Percentiles rank a stretch among this genome's conserved stretches.
Evolutionary conservation across 1,284 basidiomycete genomes (phyloP).

Genomic region (Irpex sp.): DNA sequence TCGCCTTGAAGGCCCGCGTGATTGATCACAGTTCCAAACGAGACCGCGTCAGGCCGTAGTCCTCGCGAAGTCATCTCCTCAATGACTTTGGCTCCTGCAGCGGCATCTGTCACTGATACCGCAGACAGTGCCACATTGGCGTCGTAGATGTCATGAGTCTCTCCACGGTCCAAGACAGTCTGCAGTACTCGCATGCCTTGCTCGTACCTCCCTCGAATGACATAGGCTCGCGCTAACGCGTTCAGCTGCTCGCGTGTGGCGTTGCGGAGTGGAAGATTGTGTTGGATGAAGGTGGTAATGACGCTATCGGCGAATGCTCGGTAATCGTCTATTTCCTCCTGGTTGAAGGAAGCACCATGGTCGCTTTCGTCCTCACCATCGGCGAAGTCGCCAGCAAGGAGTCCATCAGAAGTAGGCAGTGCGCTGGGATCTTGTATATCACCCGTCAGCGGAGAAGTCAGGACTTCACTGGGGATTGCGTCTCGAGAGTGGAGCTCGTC

Average conservation of each 20-base stretch:
- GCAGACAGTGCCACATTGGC: slow-evolving; percentile 58
- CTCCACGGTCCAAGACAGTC: slow-evolving; percentile 41
- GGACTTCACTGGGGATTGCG: neutral
- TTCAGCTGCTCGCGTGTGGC: slow-evolving; percentile 52
- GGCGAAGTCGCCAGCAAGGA: neutral
- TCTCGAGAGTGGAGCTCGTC: neutral
- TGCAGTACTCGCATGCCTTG: slow-evolving; percentile 48
- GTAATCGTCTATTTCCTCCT: slow-evolving; percentile 24
- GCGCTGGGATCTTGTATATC: neutral
- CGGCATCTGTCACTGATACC: slow-evolving; percentile 47
- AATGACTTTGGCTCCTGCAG: slow-evolving; percentile 42
- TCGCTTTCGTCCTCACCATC: neutral
- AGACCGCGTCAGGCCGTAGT: slow-evolving; percentile 46
- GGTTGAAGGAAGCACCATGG: neutral
- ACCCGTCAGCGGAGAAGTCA: neutral
- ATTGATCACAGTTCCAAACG: slow-evolving; percentile 59
- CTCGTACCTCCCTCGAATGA: slow-evolving; percentile 47
- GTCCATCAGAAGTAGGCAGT: neutral
- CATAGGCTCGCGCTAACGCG: slow-evolving; percentile 57
- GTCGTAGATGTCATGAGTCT: slow-evolving; percentile 58
- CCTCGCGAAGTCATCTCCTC: slow-evolving; percentile 43
- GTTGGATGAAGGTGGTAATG: slow-evolving; percentile 37
- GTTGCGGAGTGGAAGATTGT: slow-evolving; percentile 42
- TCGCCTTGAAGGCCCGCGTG: slow-evolving; percentile 46
- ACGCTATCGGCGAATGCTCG: slow-evolving; percentile 43